Evolutionary conservation across 495 filamentous ascomycete species (phyloP).

Genomic region (Lophiostoma macrostomum): DNA sequence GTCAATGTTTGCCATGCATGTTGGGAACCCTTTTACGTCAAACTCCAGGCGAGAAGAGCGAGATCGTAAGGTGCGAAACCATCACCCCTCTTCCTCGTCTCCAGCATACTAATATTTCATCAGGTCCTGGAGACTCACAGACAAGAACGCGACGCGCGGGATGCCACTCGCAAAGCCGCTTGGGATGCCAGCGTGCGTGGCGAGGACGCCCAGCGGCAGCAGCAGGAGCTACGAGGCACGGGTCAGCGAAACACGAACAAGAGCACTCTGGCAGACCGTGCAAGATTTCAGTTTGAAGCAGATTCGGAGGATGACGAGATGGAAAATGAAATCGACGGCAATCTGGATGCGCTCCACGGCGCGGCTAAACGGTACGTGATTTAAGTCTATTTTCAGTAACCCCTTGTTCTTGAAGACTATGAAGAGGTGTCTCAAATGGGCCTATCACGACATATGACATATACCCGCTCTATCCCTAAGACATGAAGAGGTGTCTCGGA

Average conservation of each 20-base stretch:
- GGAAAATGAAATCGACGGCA: conserved; percentile 54
- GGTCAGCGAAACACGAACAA: no score
- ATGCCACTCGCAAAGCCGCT: conserved; percentile 63
- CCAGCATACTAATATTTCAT: conserved; percentile 28
- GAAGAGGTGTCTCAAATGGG: no score
- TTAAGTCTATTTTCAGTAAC: no score
- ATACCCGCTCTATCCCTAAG: no score
- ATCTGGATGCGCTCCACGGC: conserved; percentile 43
- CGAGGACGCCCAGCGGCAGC: conserved; percentile 58
- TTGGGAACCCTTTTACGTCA: conserved; percentile 27
- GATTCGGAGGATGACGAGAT: conserved; percentile 48
- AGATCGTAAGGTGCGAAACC: no score
- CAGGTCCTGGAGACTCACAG: conserved; percentile 58
- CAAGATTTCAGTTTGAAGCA: conserved; percentile 76
- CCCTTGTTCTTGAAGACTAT: no score
- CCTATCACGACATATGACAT: no score
- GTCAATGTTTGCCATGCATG: conserved; percentile 68
- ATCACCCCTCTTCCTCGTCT: conserved; percentile 47
- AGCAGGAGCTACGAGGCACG: conserved; percentile 33
- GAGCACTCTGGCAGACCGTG: conserved; percentile 60
- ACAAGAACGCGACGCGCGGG: conserved; percentile 63
- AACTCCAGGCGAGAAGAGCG: conserved; percentile 51
- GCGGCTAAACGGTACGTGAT: conserved; percentile 37
- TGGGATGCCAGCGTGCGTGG: conserved; percentile 57
- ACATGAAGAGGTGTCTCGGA: no score